These are phyloP conservation scores for Cyclotella baltica DNA, from an alignment of 108 stramenopile genomes.

Conservation along the genomic window DNA sequence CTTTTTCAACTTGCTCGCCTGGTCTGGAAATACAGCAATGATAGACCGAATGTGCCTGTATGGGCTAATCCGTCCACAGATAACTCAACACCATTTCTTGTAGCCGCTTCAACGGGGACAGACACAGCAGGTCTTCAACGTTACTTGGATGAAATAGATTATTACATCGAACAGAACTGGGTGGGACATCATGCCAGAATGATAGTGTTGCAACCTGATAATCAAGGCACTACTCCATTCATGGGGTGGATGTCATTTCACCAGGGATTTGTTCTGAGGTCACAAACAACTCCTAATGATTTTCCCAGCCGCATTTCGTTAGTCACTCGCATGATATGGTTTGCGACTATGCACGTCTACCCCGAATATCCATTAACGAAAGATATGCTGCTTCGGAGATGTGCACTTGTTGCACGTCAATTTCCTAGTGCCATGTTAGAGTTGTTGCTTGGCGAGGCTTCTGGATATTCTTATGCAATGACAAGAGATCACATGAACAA, in stretches of 20 bases:
- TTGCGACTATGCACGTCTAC: constrained; percentile 13
- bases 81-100: constrained; percentile 41
- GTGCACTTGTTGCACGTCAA: constrained; percentile 9
- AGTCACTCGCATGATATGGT: constrained; percentile 23
- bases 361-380: background rate
- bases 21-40: constrained; percentile 9
- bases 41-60: background rate
- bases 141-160: constrained; percentile 44
- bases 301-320: constrained; percentile 17
- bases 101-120: constrained; percentile 45
- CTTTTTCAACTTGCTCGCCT: constrained; percentile 31
- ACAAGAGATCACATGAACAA: constrained; percentile 18
- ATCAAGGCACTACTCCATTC: constrained; percentile 22
- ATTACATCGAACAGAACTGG: constrained; percentile 40
- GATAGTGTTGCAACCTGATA: constrained; percentile 28
- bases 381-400: constrained; percentile 7
- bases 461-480: constrained; percentile 24
- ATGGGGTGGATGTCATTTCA: constrained; percentile 40
- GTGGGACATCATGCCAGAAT: constrained; percentile 2
- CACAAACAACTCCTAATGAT: background rate
- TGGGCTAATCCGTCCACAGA: constrained; percentile 39
- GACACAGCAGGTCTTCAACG: constrained; percentile 17
- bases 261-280: constrained; percentile 1
- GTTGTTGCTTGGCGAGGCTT: constrained; percentile 18
- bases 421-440: constrained; percentile 33